Evolutionary conservation across 2,329 filamentous ascomycete genomes (phyloP).

Genomic region (Nigrospora oryzae): DNA sequence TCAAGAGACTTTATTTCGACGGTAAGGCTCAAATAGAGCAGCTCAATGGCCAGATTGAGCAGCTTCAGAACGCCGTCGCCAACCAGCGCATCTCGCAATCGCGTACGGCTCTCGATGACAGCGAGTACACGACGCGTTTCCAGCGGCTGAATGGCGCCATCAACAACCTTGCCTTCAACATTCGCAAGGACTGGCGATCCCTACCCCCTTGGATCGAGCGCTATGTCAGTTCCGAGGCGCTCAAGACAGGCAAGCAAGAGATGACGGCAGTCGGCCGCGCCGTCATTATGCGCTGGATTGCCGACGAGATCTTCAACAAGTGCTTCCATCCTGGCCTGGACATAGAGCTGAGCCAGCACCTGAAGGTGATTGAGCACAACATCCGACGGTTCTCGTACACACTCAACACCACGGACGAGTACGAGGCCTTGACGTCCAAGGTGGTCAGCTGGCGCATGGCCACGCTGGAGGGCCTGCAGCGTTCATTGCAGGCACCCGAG

Average conservation of each 20-base stretch:
- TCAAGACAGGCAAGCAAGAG: conserved; percentile 85
- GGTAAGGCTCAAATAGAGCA: conserved; percentile 87
- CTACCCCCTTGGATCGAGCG: conserved; percentile 73
- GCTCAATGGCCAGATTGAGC: conserved; percentile 80
- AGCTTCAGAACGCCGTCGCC: conserved; percentile 93
- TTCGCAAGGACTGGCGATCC: conserved; percentile 85
- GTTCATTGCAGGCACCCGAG: conserved; percentile 56
- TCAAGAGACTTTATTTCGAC: conserved; percentile 96
- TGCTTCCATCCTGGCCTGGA: conserved; percentile 91
- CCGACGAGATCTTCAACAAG: conserved; percentile 83
- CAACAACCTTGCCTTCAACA: conserved; percentile 90
- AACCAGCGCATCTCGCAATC: conserved; percentile 94
- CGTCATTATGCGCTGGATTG: conserved; percentile 80
- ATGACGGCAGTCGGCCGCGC: conserved; percentile 95
- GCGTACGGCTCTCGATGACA: conserved; percentile 89
- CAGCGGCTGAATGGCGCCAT: conserved; percentile 87
- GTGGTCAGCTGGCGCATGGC: conserved; percentile 89
- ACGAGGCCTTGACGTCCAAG: conserved; percentile 78
- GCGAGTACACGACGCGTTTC: conserved; percentile 84
- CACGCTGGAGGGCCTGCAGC: conserved; percentile 82
- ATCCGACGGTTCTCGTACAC: conserved; percentile 71
- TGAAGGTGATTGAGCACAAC: conserved; percentile 83
- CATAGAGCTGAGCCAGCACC: conserved; percentile 60
- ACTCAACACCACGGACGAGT: conserved; percentile 73
- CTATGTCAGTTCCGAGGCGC: conserved; percentile 76